Evolutionary conservation across 345 rosid genomes (phyloP), one percentile per base, ranked within the genome.

Genomic region (Acer campestre): DNA sequence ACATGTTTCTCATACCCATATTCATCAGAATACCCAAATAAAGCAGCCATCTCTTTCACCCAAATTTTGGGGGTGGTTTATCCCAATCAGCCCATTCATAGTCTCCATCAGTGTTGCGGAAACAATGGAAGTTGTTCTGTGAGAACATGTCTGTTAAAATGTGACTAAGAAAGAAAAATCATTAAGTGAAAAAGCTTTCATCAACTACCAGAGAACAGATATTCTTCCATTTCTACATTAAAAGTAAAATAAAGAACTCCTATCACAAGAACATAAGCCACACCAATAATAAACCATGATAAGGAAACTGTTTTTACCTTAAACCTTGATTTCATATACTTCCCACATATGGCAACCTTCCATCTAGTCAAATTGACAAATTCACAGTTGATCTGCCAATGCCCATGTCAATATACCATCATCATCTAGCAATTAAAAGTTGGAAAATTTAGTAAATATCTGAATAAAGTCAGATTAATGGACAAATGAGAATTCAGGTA

Each of bases 11-110:
- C 83, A 71, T 7, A 17, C 12, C 53, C 78, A 81, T 80, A 65
- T 77, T 91, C 90, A 77, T 77, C 87, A 61, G 89, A 76, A 84
- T 87, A 82, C 58, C 99, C 99, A 87, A 96, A 96, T 80, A 96
- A 84, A 77, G 93, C 88, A 66, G 76, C 82, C 98, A 96, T 96
- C 85, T 90, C 89, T 77, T 80, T 83, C 65, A 84, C 79, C 99
- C 99, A 85, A 84, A 94, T 85, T 89, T 89, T 40, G 99, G 98
- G 67, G 98, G 94, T 79, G 94, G 95, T 84, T 87, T 91, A 82
- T 94, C 98, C 91, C 86, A 85, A 82, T 96, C 97, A 75, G 99
- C 97, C 99, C 99, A 96, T 81, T 94, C 97, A 83, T 94, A 96
- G 86, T 96, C 99, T 42, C 94, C 98, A 59, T 98, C 98, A 29